Base-by-base conservation (phyloP, 441 rosid genomes). In the Adansonia rubrostipa region DNA sequence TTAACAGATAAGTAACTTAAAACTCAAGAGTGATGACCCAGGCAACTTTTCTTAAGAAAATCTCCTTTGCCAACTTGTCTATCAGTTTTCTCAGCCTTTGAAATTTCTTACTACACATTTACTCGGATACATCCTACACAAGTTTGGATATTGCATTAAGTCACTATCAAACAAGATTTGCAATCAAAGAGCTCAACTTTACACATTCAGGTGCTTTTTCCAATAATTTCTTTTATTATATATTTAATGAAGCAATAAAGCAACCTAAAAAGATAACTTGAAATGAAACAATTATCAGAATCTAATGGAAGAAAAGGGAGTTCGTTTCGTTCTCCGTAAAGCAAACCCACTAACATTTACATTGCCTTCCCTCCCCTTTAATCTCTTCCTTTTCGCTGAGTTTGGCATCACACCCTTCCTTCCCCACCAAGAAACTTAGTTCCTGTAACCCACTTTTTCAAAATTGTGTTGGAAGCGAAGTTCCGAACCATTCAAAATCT, bases 341-440 rank as follows among this genome's bases (percentile, higher is more conserved):
- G 87, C 70, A 88, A 79, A 63, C 82, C 87, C 92, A 85, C 87
- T 28, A 64, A 54, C 10, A n/a, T 62, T 68, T 22, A 22, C 87
- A 84, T 85, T 85, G 80, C 87, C 89, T 89, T 88, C 69, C 89
- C 88, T 82, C 83, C 67, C 74, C 74, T 74, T 66, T 82, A 54
- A 64, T 10, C 68, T 63, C 84, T 79, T 62, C 87, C 83, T 82
- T 77, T 69, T 9, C 85, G 48, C 76, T 67, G 88, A 88, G 92
- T 87, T 86, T 84, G 24, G 89, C 83, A 89, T 89, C 88, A 86
- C 50, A 28, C 80, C 5, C 73, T 3, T 10, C 85, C 93, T 88
- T 88, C 76, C 48, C 68, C 81, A 77, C 82, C 86, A 89, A 89
- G 93, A 80, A 87, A 88, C 71, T 75, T 6, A 56, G 40, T 57